phyloP scores from a whole-genome alignment of 2,329 filamentous ascomycete species.

The Endothia cerciana region DNA sequence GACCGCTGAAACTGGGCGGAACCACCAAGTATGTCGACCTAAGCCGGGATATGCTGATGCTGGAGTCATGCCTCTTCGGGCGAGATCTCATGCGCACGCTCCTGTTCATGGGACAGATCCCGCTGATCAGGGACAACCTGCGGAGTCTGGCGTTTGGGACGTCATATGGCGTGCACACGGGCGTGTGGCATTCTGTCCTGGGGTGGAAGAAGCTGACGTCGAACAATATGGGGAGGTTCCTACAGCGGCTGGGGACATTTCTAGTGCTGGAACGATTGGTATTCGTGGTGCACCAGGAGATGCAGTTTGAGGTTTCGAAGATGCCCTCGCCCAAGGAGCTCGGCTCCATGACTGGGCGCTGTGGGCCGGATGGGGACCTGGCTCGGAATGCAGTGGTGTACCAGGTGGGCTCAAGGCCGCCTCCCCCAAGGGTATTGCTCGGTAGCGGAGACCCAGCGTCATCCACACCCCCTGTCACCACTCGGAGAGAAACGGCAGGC shows the following conservation, averaged over 20 bases:
- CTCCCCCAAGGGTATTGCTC: slow-evolving; percentile 27
- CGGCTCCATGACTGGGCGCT: not conserved
- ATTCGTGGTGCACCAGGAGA: slow-evolving; percentile 53
- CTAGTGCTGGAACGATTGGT: slow-evolving; percentile 45
- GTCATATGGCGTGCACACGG: slow-evolving; percentile 50
- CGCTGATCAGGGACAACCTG: slow-evolving; percentile 46
- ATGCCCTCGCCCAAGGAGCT: slow-evolving; percentile 32
- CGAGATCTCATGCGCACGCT: slow-evolving; percentile 51
- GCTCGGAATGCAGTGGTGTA: slow-evolving; percentile 25
- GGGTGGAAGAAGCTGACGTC: slow-evolving; percentile 47
- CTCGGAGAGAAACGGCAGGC: not conserved
- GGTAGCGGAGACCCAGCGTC: not conserved
- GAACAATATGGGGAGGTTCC: slow-evolving; percentile 48
- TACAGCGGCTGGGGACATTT: slow-evolving; percentile 47
- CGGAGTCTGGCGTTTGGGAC: slow-evolving; percentile 50
- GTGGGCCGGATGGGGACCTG: slow-evolving; percentile 18
- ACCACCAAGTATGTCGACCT: slow-evolving; percentile 54
- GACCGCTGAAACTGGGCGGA: slow-evolving; percentile 47
- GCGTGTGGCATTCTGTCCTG: slow-evolving; percentile 50
- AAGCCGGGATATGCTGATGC: slow-evolving; percentile 49
- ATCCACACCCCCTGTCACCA: not conserved
- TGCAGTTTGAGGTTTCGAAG: slow-evolving; percentile 47
- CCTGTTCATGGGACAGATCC: slow-evolving; percentile 50
- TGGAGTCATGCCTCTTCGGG: slow-evolving; percentile 53
- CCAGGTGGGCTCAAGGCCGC: slow-evolving; percentile 23